These are phyloP conservation scores for Pichia sp. DNA, from an alignment of 1,139 yeast species.

Conservation along the genomic window DNA sequence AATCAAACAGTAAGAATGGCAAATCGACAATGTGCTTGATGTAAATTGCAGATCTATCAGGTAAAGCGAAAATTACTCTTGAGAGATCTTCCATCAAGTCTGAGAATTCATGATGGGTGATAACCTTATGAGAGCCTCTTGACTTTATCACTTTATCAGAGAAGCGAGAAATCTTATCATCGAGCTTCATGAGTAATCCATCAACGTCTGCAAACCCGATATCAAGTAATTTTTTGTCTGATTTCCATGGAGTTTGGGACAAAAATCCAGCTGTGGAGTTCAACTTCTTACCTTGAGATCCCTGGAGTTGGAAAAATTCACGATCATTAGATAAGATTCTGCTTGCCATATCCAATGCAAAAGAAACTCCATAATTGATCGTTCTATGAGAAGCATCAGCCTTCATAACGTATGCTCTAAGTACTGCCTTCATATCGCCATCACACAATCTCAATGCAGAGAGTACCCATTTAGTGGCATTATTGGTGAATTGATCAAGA, in stretches of 20 bases:
- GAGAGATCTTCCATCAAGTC: conserved; percentile 39
- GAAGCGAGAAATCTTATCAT: conserved; percentile 4
- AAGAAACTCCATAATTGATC: conserved; percentile 74
- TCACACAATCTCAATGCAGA: conserved; percentile 48
- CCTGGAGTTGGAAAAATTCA: conserved; percentile 34
- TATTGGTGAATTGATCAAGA: conserved; percentile 49
- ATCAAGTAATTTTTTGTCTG: conserved; percentile 7
- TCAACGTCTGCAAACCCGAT: conserved; percentile 7
- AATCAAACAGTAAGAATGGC: conserved; percentile 63
- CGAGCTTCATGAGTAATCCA: conserved; percentile 3
- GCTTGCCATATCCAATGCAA: conserved; percentile 88
- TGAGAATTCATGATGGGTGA: conserved; percentile 26
- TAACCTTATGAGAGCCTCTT: conserved; percentile 12
- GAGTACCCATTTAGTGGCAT: conserved; percentile 63
- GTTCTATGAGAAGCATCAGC: conserved; percentile 24
- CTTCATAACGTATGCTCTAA: conserved; percentile 66
- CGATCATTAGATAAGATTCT: conserved; percentile 56
- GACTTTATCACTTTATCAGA: conserved; percentile 2
- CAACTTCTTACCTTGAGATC: conserved; percentile 31
- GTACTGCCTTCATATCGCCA: conserved; percentile 68
- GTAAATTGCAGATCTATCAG: conserved; percentile 42
- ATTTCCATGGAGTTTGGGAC: conserved; percentile 72
- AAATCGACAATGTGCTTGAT: conserved; percentile 55
- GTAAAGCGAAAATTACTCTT: conserved; percentile 42
- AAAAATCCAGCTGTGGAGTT: conserved; percentile 66